Conservation (phyloP, 177 flowering plant species). For the Vitis hybrid region DNA sequence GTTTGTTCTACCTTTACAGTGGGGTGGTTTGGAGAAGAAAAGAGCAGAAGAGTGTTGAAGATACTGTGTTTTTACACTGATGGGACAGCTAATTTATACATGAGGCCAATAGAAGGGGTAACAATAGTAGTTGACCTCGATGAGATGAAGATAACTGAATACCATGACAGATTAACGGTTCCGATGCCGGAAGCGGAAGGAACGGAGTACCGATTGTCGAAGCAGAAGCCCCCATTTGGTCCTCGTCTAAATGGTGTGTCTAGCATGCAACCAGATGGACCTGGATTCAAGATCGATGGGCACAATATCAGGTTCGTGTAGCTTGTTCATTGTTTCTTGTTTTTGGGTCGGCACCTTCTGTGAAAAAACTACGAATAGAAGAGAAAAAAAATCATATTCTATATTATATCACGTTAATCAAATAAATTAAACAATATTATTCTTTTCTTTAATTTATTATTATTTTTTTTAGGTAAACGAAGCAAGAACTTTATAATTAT, state of each 20-base stretch:
- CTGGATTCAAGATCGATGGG: conserved; percentile 41
- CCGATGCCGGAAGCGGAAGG: conserved; percentile 43
- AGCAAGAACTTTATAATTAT: too few relatives aligned
- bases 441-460: too few relatives aligned
- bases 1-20: conserved; percentile 29
- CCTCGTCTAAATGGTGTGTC: conserved; percentile 18
- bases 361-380: too few relatives aligned
- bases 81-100: conserved; percentile 39
- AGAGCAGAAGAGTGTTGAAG: conserved; percentile 8
- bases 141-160: conserved; percentile 23
- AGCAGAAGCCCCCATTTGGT: conserved; percentile 32
- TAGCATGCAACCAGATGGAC: conserved; percentile 30
- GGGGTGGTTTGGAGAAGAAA: conserved; percentile 46
- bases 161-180: conserved; percentile 19
- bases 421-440: too few relatives aligned
- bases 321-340: too few relatives aligned
- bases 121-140: conserved; percentile 43
- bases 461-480: too few relatives aligned
- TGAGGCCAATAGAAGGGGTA: conserved; percentile 56
- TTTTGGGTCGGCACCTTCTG: too few relatives aligned
- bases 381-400: too few relatives aligned
- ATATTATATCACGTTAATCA: too few relatives aligned
- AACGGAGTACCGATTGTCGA: conserved; percentile 32
- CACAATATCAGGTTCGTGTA: conserved; percentile 32
- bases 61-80: conserved; percentile 29